These are phyloP conservation scores for Penicillium aurantiogriseum DNA, from an alignment of 2,329 filamentous ascomycete species.

Conservation along the genomic window DNA sequence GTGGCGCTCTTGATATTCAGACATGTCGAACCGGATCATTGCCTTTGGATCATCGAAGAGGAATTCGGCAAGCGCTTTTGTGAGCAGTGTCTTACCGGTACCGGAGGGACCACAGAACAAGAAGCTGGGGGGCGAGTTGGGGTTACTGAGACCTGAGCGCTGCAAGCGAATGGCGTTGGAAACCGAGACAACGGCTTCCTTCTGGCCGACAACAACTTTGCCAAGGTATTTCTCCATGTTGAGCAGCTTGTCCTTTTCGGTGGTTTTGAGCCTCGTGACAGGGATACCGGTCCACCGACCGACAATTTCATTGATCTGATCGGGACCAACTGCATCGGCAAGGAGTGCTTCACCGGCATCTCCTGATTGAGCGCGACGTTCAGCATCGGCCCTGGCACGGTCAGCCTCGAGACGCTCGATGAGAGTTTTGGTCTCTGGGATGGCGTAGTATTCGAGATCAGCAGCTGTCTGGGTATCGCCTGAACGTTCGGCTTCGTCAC, in stretches of 20 bases:
- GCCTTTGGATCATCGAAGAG: constrained; percentile 94
- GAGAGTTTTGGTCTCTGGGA: constrained; percentile 79
- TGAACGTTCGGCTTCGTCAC: constrained; percentile 86
- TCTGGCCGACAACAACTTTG: constrained; percentile 87
- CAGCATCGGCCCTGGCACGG: constrained; percentile 74
- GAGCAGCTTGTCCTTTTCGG: constrained; percentile 97
- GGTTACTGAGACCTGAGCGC: constrained; percentile 89
- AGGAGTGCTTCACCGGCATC: constrained; percentile 69
- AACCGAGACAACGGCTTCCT: constrained; percentile 86
- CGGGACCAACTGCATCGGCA: constrained; percentile 89
- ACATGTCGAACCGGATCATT: constrained; percentile 99
- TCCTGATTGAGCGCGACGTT: constrained; percentile 56
- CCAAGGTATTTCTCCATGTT: constrained; percentile 88
- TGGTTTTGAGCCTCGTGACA: constrained; percentile 87
- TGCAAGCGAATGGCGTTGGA: constrained; percentile 95
- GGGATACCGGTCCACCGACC: constrained; percentile 98
- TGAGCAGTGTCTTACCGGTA: constrained; percentile 95
- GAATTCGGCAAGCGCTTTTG: constrained; percentile 96
- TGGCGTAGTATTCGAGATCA: constrained; percentile 95
- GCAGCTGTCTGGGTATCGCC: constrained; percentile 84
- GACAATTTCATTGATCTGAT: constrained; percentile 99
- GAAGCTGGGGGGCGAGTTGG: constrained; percentile 96
- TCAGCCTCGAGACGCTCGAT: constrained; percentile 81
- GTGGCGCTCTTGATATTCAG: constrained; percentile 97
- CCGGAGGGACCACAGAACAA: constrained; percentile 97